These are phyloP conservation scores for Trichoderma asperelloides DNA, from an alignment of 495 filamentous ascomycete genomes.

Conservation along the genomic window DNA sequence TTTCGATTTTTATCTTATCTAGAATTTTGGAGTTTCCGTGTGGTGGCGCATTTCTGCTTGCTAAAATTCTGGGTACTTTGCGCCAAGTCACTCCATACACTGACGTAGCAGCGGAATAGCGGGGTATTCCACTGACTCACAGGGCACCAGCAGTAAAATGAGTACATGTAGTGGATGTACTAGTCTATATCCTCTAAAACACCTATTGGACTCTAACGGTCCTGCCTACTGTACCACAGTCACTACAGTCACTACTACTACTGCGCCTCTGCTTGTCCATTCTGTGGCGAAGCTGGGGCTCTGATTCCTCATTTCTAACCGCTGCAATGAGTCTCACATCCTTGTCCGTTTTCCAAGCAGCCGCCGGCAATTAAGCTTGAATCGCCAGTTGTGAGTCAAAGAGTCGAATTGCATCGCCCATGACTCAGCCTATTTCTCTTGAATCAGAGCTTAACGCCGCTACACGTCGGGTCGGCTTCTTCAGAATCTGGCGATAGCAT, in stretches of 20 bases:
- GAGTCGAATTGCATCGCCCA: too few species aligned
- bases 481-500: background rate
- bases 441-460: background rate
- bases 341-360: background rate
- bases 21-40: conserved; percentile 1
- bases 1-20: conserved; percentile 6
- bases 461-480: background rate
- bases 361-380: background rate
- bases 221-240: too few species aligned
- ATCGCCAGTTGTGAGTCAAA: background rate
- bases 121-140: background rate
- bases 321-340: background rate
- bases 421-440: background rate
- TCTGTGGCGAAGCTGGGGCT: background rate
- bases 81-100: background rate
- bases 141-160: background rate
- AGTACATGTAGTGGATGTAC: background rate
- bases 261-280: background rate
- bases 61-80: background rate
- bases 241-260: background rate
- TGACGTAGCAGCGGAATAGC: background rate
- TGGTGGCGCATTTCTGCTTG: conserved; percentile 2
- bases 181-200: too few species aligned
- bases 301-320: background rate
- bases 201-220: too few species aligned